A percentile compares a stretch with the other conserved stretches of the same genome.
Conservation (phyloP, 805 yeast species). For the Zygosaccharomyces lentus region DNA sequence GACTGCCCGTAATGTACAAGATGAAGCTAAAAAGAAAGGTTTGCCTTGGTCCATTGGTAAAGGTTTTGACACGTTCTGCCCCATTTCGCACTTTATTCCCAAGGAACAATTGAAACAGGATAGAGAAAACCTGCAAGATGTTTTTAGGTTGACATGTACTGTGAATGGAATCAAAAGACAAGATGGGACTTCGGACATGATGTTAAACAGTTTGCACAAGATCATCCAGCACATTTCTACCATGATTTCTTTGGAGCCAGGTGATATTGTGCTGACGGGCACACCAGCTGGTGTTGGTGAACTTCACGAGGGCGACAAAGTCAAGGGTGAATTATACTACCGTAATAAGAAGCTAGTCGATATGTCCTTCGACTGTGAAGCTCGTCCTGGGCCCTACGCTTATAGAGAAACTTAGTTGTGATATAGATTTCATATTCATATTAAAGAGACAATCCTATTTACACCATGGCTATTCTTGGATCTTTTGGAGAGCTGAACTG, state of each 20-base stretch:
- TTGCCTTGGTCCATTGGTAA: conserved; percentile 96
- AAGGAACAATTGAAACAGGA: conserved; percentile 57
- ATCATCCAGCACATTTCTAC: conserved; percentile 75
- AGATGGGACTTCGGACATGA: conserved; percentile 68
- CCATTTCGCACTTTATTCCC: conserved; percentile 71
- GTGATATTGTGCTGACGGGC: conserved; percentile 90
- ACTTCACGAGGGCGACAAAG: conserved; percentile 69
- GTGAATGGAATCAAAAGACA: conserved; percentile 73
- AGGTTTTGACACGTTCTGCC: conserved; percentile 94
- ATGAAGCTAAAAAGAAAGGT: conserved; percentile 88
- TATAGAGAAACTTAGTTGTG: conserved; percentile 41
- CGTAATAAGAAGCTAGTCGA: conserved; percentile 55
- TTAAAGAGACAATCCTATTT: conserved; percentile 8
- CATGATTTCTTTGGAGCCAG: conserved; percentile 87
- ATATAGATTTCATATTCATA: not conserved
- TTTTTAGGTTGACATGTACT: conserved; percentile 28
- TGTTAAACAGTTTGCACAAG: conserved; percentile 84
- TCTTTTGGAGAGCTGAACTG: conserved; percentile 42
- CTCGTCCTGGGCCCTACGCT: conserved; percentile 56
- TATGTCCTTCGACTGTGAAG: conserved; percentile 37
- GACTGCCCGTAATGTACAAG: conserved; percentile 95
- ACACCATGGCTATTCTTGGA: conserved; percentile 23
- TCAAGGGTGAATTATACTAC: conserved; percentile 58
- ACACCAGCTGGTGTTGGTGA: conserved; percentile 98
- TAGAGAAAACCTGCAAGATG: conserved; percentile 38